These are phyloP conservation scores for Aureobasidium lini DNA, from an alignment of 2,329 filamentous ascomycete species.

Conservation along the genomic window DNA sequence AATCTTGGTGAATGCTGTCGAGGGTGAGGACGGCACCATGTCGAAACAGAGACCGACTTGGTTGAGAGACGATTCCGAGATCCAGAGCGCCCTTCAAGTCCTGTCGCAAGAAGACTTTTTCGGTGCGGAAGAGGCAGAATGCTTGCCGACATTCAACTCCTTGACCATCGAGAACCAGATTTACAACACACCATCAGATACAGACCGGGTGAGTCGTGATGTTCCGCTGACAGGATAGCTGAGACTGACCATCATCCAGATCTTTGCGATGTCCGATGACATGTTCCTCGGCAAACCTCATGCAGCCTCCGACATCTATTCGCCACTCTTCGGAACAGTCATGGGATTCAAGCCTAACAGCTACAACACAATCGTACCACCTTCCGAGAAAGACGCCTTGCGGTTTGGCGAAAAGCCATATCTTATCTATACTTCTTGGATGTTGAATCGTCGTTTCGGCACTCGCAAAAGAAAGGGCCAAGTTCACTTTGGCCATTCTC, in stretches of 20 bases:
- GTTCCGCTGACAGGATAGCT: background rate
- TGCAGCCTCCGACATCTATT: slow-evolving; percentile 38
- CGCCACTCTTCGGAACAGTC: slow-evolving; percentile 36
- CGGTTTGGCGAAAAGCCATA: slow-evolving; percentile 40
- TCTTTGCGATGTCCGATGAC: slow-evolving; percentile 39
- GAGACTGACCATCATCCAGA: slow-evolving; percentile 18
- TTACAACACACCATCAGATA: slow-evolving; percentile 35
- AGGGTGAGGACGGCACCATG: slow-evolving; percentile 8
- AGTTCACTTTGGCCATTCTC: slow-evolving; percentile 37
- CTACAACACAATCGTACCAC: slow-evolving; percentile 33
- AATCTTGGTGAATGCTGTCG: slow-evolving; percentile 36
- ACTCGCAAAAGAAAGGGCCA: slow-evolving; percentile 38
- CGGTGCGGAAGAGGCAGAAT: slow-evolving; percentile 29
- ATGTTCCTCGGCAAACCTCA: slow-evolving; percentile 38
- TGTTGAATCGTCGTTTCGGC: slow-evolving; percentile 40
- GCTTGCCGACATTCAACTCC: slow-evolving; percentile 40
- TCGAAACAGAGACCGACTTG: slow-evolving; percentile 31
- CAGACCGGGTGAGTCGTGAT: slow-evolving; percentile 25
- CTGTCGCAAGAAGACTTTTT: slow-evolving; percentile 38
- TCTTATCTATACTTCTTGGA: slow-evolving; percentile 39
- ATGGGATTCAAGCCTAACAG: slow-evolving; percentile 38
- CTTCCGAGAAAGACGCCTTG: slow-evolving; percentile 26
- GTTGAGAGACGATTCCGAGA: slow-evolving; percentile 30
- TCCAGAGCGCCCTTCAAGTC: slow-evolving; percentile 27
- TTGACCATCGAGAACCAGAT: slow-evolving; percentile 39